A percentile compares a stretch with the other conserved stretches of the same genome.
phyloP scores from a whole-genome alignment of 768 basidiomycete genomes.

The Boletales sp. region DNA sequence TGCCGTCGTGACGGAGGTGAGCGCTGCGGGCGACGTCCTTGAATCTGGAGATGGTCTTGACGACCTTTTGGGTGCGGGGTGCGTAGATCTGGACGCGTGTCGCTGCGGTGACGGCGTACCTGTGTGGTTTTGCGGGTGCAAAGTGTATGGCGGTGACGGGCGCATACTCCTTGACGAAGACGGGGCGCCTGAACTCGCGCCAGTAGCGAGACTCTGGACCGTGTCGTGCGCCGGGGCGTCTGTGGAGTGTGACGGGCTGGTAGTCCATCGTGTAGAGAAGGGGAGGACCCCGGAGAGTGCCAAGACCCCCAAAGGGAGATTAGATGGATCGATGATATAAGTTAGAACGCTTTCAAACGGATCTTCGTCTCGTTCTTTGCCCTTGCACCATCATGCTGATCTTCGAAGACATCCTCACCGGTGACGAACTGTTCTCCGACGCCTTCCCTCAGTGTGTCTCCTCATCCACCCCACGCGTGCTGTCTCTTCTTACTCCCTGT shows the following conservation, averaged over 20 bases:
- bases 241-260: conserved; percentile 65
- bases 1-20: conserved; percentile 87
- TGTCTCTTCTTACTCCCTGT: conserved; percentile 7
- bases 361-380: background rate
- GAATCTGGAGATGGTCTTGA: conserved; percentile 94
- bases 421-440: conserved; percentile 93
- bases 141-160: conserved; percentile 95
- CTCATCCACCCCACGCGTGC: background rate
- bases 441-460: conserved; percentile 76
- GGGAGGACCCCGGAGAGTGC: conserved; percentile 7
- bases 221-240: conserved; percentile 56
- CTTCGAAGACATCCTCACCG: conserved; percentile 67
- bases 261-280: conserved; percentile 58
- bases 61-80: conserved; percentile 92
- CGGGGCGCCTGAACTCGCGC: conserved; percentile 84
- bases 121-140: conserved; percentile 79
- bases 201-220: conserved; percentile 78
- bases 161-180: conserved; percentile 96
- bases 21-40: conserved; percentile 94
- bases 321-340: conserved; percentile 14
- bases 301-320: conserved; percentile 12
- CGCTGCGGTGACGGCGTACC: conserved; percentile 94
- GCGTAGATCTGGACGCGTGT: conserved; percentile 94
- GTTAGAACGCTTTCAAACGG: background rate
- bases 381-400: conserved; percentile 68